Percentiles rank a stretch among this genome's conserved stretches.
These are phyloP conservation scores for Lasiodiplodia sp. DNA, from an alignment of 2,329 filamentous ascomycete genomes.

Conservation along the genomic window DNA sequence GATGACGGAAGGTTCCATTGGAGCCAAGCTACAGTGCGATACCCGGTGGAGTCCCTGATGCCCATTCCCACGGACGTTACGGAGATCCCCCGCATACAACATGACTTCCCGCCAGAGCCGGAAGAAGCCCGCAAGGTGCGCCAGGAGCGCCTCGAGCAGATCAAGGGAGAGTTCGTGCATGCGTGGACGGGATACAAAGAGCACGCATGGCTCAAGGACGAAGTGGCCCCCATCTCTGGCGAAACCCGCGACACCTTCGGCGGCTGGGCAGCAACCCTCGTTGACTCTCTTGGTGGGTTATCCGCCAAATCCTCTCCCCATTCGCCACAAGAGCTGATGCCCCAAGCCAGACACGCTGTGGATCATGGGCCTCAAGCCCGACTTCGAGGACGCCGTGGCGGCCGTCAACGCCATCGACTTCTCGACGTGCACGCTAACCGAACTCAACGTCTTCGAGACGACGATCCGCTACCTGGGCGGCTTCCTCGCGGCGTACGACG, in stretches of 20 bases:
- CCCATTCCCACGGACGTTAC: conserved; percentile 39
- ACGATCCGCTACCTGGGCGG: conserved; percentile 58
- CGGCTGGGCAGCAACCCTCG: conserved; percentile 72
- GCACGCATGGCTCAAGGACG: conserved; percentile 70
- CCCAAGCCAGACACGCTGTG: conserved; percentile 75
- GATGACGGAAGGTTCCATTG: conserved; percentile 38
- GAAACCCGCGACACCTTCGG: conserved; percentile 65
- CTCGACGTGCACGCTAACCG: conserved; percentile 68
- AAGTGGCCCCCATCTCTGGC: conserved; percentile 65
- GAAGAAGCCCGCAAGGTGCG: conserved; percentile 36
- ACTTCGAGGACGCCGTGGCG: conserved; percentile 80
- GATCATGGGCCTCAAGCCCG: conserved; percentile 81
- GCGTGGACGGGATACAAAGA: conserved; percentile 67
- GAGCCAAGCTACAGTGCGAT: conserved; percentile 40
- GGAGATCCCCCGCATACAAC: conserved; percentile 45
- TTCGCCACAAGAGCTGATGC: neutral
- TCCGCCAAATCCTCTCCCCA: neutral
- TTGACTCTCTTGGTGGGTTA: conserved; percentile 56
- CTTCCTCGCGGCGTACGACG: conserved; percentile 32
- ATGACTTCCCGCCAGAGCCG: conserved; percentile 37
- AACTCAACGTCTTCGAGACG: conserved; percentile 92
- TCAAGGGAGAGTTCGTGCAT: conserved; percentile 44
- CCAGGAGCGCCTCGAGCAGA: conserved; percentile 37
- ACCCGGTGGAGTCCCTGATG: conserved; percentile 40
- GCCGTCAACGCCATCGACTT: conserved; percentile 81